phyloP scores from a whole-genome alignment of 2,329 filamentous ascomycete genomes.

The Curvularia sp. region DNA sequence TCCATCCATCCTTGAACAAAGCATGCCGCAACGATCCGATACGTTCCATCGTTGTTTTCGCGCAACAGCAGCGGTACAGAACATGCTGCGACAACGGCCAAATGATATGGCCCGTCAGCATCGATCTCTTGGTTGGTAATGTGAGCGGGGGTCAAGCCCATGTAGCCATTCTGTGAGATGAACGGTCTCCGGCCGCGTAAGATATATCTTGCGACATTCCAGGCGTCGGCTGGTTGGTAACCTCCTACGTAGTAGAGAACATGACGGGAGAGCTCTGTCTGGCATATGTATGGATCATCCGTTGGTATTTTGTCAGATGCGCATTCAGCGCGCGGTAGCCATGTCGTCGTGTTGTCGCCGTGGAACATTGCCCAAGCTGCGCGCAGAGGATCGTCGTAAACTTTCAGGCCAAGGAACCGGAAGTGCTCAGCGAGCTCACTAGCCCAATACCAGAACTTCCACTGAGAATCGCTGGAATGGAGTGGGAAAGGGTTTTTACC shows the following conservation, averaged over 20 bases:
- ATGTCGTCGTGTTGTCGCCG: neutral
- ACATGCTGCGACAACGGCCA: neutral
- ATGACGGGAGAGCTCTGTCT: neutral
- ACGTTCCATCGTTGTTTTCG: neutral
- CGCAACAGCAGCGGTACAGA: neutral
- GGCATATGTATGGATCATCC: neutral
- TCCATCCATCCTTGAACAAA: slow-evolving; percentile 3
- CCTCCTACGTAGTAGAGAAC: neutral
- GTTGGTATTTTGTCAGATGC: neutral
- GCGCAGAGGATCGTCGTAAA: neutral
- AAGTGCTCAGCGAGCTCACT: neutral
- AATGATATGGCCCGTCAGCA: neutral
- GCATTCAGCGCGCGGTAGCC: neutral
- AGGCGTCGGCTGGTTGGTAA: neutral
- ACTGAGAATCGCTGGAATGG: neutral
- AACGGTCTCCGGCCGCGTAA: neutral
- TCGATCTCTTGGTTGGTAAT: neutral
- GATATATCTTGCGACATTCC: neutral
- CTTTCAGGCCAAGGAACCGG: no score
- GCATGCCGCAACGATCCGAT: neutral
- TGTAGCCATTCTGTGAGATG: neutral
- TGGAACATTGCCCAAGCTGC: slow-evolving; percentile 2
- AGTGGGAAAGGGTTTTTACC: neutral
- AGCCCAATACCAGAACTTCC: neutral
- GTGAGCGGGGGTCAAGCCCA: neutral